Evolutionary conservation across 2,329 filamentous ascomycete genomes (phyloP).

Genomic region (Talaromyces sp.): DNA sequence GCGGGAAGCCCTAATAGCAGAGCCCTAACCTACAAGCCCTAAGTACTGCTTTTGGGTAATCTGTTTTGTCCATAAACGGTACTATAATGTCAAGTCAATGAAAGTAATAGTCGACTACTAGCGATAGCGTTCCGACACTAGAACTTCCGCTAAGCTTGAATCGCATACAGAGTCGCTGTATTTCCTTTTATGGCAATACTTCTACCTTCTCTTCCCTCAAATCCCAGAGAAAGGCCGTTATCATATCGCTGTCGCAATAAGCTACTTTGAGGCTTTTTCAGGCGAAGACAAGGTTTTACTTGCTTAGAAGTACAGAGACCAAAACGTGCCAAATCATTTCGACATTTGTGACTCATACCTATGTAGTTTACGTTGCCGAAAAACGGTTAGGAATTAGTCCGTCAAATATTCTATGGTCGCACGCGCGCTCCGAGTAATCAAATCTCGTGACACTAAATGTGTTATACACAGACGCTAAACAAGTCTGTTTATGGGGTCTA

Average conservation of each 20-base stretch:
- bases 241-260: background rate
- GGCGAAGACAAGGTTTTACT: background rate
- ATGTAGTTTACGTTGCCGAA: background rate
- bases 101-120: background rate
- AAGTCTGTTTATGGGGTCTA: background rate
- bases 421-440: background rate
- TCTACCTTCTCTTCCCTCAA: background rate
- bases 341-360: background rate
- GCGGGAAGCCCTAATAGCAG: background rate
- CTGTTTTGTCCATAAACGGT: background rate
- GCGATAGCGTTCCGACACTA: no score
- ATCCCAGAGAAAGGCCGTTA: background rate
- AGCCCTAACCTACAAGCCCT: background rate
- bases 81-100: background rate
- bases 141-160: background rate
- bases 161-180: background rate
- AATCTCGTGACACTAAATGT: background rate
- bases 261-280: background rate
- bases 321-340: background rate
- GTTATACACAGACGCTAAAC: background rate
- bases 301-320: no score
- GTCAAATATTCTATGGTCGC: background rate
- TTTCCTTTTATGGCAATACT: background rate
- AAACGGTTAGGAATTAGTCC: background rate
- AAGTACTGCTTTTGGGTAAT: background rate